phyloP scores from a whole-genome alignment of 768 basidiomycete genomes.

The Xerocomellus chrysenteron region DNA sequence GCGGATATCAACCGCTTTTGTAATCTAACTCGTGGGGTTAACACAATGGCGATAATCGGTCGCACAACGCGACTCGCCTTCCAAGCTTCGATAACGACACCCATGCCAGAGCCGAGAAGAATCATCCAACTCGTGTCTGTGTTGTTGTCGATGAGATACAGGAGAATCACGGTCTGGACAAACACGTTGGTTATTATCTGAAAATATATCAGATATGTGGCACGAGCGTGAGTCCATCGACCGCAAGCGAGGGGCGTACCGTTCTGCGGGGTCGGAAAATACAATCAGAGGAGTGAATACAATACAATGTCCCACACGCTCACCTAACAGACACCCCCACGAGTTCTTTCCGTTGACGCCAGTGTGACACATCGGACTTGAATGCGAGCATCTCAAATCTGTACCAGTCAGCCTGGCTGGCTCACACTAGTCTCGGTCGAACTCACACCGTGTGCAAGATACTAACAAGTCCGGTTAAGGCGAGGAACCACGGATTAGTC shows the following conservation, averaged over 20 bases:
- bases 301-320: slow-evolving; percentile 22
- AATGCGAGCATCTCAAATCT: slow-evolving; percentile 97
- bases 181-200: slow-evolving; percentile 90
- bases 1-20: slow-evolving; percentile 86
- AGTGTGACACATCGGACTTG: slow-evolving; percentile 92
- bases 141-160: slow-evolving; percentile 95
- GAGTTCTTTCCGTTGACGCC: slow-evolving; percentile 92
- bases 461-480: slow-evolving; percentile 79
- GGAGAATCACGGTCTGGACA: slow-evolving; percentile 83
- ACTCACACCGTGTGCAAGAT: slow-evolving; percentile 84
- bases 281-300: slow-evolving; percentile 16
- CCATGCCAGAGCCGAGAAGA: slow-evolving; percentile 80
- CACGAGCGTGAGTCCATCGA: slow-evolving; percentile 12
- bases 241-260: slow-evolving; percentile 38
- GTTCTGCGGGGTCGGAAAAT: slow-evolving; percentile 41
- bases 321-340: slow-evolving; percentile 93
- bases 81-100: slow-evolving; percentile 89
- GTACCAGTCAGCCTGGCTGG: slow-evolving; percentile 12
- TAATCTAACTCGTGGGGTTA: slow-evolving; percentile 51
- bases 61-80: slow-evolving; percentile 53
- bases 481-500: slow-evolving; percentile 87
- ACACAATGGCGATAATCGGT: slow-evolving; percentile 11
- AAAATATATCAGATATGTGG: slow-evolving; percentile 11
- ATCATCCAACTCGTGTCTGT: slow-evolving; percentile 99
- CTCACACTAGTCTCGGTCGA: not conserved